A percentile compares a stretch with the other conserved stretches of the same genome.
Conservation (phyloP, 2,329 filamentous ascomycete genomes). For the Corniculantispora saksenae region DNA sequence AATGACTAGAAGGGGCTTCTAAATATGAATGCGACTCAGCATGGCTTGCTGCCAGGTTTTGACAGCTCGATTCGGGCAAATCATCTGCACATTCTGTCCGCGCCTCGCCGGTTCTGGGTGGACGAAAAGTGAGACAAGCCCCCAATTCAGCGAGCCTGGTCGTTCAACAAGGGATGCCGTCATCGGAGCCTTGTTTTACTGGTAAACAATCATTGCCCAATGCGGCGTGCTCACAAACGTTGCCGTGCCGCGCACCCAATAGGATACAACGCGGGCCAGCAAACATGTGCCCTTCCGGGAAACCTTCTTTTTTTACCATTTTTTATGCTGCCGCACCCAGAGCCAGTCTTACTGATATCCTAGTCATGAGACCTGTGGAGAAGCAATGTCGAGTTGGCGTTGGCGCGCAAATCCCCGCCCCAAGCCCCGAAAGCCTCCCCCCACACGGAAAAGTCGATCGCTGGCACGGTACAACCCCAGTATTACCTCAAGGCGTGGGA, state of each 20-base stretch:
- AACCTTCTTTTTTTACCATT: background rate
- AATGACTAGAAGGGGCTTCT: background rate
- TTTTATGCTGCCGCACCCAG: too few relatives aligned
- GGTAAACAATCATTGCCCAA: background rate
- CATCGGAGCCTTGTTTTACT: background rate
- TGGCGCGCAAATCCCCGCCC: background rate
- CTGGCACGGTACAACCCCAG: background rate
- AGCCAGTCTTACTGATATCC: background rate
- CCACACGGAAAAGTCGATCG: background rate
- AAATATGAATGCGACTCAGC: background rate
- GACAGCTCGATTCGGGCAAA: background rate
- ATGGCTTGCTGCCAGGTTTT: background rate
- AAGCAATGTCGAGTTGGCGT: background rate
- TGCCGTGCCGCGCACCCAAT: background rate
- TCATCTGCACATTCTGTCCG: too few relatives aligned
- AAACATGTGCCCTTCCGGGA: background rate
- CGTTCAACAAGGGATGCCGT: background rate
- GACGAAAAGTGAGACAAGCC: background rate
- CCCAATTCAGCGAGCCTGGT: background rate
- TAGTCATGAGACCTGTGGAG: slow-evolving; percentile 1
- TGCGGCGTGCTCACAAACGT: background rate
- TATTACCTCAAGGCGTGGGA: background rate
- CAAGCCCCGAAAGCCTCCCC: background rate
- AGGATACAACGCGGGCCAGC: background rate
- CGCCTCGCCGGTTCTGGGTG: background rate